Evolutionary conservation across 208 protist species (phyloP), one percentile per base, ranked within the genome.

Genomic region (Wallacemonas rigidus): DNA sequence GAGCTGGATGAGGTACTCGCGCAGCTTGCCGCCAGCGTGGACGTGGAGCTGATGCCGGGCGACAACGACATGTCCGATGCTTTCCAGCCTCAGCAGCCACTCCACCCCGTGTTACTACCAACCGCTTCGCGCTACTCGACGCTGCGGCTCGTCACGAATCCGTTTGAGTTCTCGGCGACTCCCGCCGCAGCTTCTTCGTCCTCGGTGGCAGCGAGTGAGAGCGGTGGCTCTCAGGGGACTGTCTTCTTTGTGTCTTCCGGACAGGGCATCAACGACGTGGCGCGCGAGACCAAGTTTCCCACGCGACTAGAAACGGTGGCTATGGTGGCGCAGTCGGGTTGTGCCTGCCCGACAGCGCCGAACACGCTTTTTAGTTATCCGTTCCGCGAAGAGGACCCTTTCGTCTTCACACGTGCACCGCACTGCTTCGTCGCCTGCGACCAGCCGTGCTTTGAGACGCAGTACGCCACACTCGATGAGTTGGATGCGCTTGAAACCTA

Each of bases 341-440:
- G 91, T 48, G 82, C 91, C 38, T 95, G 89, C 64, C 95, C 95
- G 14, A 97, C 95, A 14, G 92, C 93, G 0, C 95, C 95, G 4
- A 95, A 97, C 78, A 97, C 91, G 2, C 79, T 97, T n/a, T 92
- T 90, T 69, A 96, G 95, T 58, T 98, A 97, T 64, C 92, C 95
- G 9, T 98, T 97, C 67, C 75, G 80, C 53, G 68, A 91, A 11
- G 55, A 61, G 0, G 95, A 98, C 63, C 95, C 95, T 7, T 97
- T 98, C 71, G 63, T 97, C 40, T 95, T 97, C 62, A 35, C 70
- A 14, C 48, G 60, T 1, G 69, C 82, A 26, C 93, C 95, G 15
- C 89, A 97, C 79, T 90, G 94, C 71, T 83, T 95, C 61, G 75
- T 98, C 50, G 91, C 84, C 61, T 96, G 95, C 67, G 92, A 97